Percentiles rank a stretch among this genome's conserved stretches.
These are phyloP conservation scores for Parasitella parasitica DNA, from an alignment of 371 early-diverging fungal genomes.

Conservation along the genomic window DNA sequence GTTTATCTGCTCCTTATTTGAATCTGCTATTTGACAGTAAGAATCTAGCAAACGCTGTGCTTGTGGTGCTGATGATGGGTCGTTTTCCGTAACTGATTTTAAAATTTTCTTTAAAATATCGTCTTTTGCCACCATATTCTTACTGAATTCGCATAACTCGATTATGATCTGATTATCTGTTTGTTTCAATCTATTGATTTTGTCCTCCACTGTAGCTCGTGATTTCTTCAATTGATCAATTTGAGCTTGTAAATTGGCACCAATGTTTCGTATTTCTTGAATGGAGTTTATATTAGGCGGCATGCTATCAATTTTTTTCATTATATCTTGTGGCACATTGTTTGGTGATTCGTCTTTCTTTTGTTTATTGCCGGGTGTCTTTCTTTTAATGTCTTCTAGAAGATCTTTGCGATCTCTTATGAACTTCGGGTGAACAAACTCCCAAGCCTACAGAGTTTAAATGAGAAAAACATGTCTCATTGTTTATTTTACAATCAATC, in stretches of 20 bases:
- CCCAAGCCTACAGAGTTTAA: conserved; percentile 61
- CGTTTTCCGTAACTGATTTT: conserved; percentile 20
- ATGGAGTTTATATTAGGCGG: conserved; percentile 5
- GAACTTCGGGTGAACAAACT: conserved; percentile 78
- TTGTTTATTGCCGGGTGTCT: conserved; percentile 35
- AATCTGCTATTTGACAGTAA: conserved; percentile 21
- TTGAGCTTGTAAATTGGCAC: conserved; percentile 43
- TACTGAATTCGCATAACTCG: conserved; percentile 58
- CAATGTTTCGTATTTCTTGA: conserved; percentile 24
- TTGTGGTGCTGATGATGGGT: conserved; percentile 2
- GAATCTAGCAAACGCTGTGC: conserved; percentile 28
- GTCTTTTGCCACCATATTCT: conserved; percentile 66
- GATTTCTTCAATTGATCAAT: conserved; percentile 44
- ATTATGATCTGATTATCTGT: conserved; percentile 57
- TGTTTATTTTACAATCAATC: background rate
- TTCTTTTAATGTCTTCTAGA: conserved; percentile 63
- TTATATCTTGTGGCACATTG: background rate
- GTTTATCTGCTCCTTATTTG: conserved; percentile 21
- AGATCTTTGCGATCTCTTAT: conserved; percentile 62
- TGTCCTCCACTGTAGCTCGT: conserved; percentile 27
- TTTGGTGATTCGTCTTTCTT: conserved; percentile 25
- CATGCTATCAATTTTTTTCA: background rate
- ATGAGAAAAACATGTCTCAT: background rate
- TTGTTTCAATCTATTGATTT: conserved; percentile 44
- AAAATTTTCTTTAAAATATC: conserved; percentile 62